Conservation (phyloP, 768 basidiomycete genomes). For the Russula foetens region DNA sequence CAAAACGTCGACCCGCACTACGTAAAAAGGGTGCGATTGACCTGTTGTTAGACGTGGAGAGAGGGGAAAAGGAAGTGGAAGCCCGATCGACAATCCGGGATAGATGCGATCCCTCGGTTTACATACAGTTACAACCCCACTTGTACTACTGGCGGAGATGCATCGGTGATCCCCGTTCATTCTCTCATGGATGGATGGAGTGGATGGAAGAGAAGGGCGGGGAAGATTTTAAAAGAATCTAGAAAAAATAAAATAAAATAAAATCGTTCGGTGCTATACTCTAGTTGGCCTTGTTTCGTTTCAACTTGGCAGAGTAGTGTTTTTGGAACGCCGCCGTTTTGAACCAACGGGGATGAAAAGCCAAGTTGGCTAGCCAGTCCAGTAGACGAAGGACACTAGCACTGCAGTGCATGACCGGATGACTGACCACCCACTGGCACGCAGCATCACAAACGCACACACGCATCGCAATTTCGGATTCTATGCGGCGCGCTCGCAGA, state of each 20-base stretch:
- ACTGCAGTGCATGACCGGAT: too few species aligned
- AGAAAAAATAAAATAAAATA: background rate
- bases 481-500: too few species aligned
- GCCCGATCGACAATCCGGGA: conserved; percentile 12
- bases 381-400: too few species aligned
- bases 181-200: too few species aligned
- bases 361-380: too few species aligned
- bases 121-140: too few species aligned
- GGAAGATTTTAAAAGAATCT: too few species aligned
- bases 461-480: too few species aligned
- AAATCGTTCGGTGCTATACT: background rate
- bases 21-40: conserved; percentile 9
- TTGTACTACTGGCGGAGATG: conserved; percentile 6
- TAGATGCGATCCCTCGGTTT: conserved; percentile 6
- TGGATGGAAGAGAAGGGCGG: too few species aligned
- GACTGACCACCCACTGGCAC: too few species aligned
- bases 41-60: background rate
- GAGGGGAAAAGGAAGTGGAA: background rate
- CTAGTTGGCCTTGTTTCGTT: background rate
- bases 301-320: background rate
- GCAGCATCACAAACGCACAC: too few species aligned
- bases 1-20: too few species aligned
- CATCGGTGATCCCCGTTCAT: conserved; percentile 17
- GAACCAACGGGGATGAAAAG: background rate
- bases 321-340: conserved; percentile 1